Evolutionary conservation across 345 rosid species (phyloP).

Genomic region (Eucalyptus polybractea): DNA sequence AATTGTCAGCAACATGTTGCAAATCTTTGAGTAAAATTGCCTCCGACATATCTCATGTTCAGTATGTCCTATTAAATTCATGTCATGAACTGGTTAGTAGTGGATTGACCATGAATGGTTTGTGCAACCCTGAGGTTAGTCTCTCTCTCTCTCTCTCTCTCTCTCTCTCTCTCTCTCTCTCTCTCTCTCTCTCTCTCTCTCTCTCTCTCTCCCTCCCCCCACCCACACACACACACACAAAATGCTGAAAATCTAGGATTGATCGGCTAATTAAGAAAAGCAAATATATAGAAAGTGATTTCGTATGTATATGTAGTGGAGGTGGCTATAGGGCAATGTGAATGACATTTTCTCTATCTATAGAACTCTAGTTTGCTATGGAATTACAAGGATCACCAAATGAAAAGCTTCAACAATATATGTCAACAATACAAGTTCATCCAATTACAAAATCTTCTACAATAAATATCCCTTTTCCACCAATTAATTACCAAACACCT

Average conservation of each 20-base stretch:
- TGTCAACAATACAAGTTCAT: background rate
- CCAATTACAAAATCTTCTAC: background rate
- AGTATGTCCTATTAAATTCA: too few relatives aligned
- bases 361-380: background rate
- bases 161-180: too few relatives aligned
- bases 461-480: too few relatives aligned
- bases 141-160: too few relatives aligned
- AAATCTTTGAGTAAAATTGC: background rate
- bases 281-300: background rate
- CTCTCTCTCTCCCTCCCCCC: background rate
- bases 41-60: accelerated
- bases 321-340: too few relatives aligned
- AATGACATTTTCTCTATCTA: background rate
- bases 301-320: too few relatives aligned
- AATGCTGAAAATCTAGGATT: background rate
- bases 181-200: background rate
- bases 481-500: too few relatives aligned
- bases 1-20: background rate
- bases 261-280: background rate
- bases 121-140: too few relatives aligned
- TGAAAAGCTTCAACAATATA: background rate
- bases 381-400: background rate
- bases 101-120: background rate
- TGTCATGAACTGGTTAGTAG: too few relatives aligned
- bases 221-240: too few relatives aligned